These are phyloP conservation scores for Trichosanthes cucumerina DNA, from an alignment of 306 rosid species.

Conservation along the genomic window DNA sequence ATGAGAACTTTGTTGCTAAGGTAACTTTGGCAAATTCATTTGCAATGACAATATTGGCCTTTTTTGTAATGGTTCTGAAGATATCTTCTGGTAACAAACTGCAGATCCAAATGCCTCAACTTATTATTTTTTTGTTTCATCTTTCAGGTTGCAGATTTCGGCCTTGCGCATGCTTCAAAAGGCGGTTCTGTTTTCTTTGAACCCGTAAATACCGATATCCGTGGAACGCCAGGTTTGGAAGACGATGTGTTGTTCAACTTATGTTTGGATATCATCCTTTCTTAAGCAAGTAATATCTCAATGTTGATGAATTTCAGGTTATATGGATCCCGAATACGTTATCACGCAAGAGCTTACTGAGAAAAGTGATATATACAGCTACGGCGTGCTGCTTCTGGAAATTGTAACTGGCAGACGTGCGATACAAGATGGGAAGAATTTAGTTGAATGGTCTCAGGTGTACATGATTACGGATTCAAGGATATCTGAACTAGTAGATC, in stretches of 20 bases:
- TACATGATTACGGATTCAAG: constrained; percentile 49
- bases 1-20: constrained; percentile 87
- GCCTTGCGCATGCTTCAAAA: constrained; percentile 91
- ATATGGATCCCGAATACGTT: constrained; percentile 94
- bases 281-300: neutral
- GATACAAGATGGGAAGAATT: constrained; percentile 61
- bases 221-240: constrained; percentile 84
- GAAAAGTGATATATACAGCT: constrained; percentile 92
- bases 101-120: neutral
- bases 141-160: constrained; percentile 91
- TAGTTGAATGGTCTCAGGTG: constrained; percentile 85
- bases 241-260: neutral
- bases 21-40: constrained; percentile 21
- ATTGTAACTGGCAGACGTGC: constrained; percentile 75
- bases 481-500: constrained; percentile 66
- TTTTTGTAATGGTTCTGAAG: neutral
- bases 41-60: neutral
- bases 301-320: constrained; percentile 53
- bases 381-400: constrained; percentile 78
- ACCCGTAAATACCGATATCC: constrained; percentile 67
- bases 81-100: neutral
- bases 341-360: constrained; percentile 91
- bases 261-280: neutral
- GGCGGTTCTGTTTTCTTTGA: constrained; percentile 79
- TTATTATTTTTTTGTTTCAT: neutral